A percentile compares a stretch with the other conserved stretches of the same genome.
These are phyloP conservation scores for Aspergillus ochraceus DNA, from an alignment of 2,329 filamentous ascomycete genomes.

Conservation along the genomic window DNA sequence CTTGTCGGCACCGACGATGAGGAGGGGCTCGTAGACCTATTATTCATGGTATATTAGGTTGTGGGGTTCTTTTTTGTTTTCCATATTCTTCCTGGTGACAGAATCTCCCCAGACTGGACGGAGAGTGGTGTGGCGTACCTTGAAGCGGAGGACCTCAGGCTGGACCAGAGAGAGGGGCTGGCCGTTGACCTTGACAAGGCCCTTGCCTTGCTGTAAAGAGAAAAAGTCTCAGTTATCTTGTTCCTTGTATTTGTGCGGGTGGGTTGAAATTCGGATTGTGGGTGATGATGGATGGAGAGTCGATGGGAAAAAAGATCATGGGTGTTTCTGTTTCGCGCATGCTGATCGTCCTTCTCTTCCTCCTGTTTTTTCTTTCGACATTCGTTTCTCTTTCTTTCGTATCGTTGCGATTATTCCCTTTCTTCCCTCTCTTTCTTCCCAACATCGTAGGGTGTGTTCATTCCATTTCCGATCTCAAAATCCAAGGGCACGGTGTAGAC, in stretches of 20 bases:
- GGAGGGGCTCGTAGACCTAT: slow-evolving; percentile 95
- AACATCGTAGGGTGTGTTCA: neutral
- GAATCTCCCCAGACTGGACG: slow-evolving; percentile 4
- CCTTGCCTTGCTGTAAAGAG: slow-evolving; percentile 66
- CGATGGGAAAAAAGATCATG: neutral
- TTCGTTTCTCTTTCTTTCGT: neutral
- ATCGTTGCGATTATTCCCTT: slow-evolving; percentile 5
- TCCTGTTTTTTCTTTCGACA: slow-evolving; percentile 10
- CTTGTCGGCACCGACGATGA: slow-evolving; percentile 96
- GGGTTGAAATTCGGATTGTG: neutral
- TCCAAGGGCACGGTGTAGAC: neutral
- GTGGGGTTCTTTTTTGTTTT: neutral
- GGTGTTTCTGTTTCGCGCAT: neutral
- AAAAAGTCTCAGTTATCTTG: slow-evolving; percentile 29
- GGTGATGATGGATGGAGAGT: neutral
- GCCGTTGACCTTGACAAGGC: slow-evolving; percentile 98
- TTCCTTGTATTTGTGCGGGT: slow-evolving; percentile 9
- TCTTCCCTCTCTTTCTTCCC: slow-evolving; percentile 1
- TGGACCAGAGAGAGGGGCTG: slow-evolving; percentile 90
- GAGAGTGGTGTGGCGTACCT: slow-evolving; percentile 57
- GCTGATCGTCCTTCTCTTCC: slow-evolving; percentile 7
- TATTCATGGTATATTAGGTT: neutral
- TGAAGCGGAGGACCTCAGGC: slow-evolving; percentile 97
- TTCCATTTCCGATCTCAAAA: neutral
- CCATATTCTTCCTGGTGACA: neutral